Evolutionary conservation across 192 early-diverging fungal genomes (phyloP).

Genomic region (Entophlyctis helioformis): DNA sequence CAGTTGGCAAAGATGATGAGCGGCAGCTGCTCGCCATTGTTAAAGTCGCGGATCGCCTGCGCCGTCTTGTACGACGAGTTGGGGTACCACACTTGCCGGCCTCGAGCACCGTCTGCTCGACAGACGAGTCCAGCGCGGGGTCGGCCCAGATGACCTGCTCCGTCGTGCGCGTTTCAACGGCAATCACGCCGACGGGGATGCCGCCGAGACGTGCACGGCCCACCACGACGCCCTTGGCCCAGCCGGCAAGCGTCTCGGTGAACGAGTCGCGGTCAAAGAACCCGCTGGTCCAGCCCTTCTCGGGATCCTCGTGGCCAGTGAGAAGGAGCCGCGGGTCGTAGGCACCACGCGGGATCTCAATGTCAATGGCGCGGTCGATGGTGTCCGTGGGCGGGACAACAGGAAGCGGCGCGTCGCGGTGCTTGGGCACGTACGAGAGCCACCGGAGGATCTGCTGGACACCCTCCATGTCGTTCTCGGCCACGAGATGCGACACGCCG

Average conservation of each 20-base stretch:
- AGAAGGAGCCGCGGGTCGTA: slow-evolving; percentile 89
- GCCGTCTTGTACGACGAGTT: slow-evolving; percentile 99
- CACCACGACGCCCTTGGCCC: slow-evolving; percentile 93
- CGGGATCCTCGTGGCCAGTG: slow-evolving; percentile 58
- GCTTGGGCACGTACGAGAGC: slow-evolving; percentile 81
- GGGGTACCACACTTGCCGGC: slow-evolving; percentile 97
- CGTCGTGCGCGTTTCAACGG: slow-evolving; percentile 90
- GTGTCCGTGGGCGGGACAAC: slow-evolving; percentile 47
- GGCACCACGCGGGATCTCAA: slow-evolving; percentile 62
- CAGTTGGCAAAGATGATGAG: slow-evolving; percentile 99
- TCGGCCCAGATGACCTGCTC: slow-evolving; percentile 89
- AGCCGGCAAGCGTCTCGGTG: slow-evolving; percentile 89
- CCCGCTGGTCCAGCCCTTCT: slow-evolving; percentile 59
- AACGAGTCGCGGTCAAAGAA: slow-evolving; percentile 98
- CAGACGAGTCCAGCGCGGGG: slow-evolving; percentile 81
- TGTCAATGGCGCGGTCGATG: slow-evolving; percentile 72
- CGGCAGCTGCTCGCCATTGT: slow-evolving; percentile 95
- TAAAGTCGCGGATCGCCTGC: slow-evolving; percentile 97
- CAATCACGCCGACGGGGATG: slow-evolving; percentile 92
- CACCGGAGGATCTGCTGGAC: slow-evolving; percentile 87
- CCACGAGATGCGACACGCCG: slow-evolving; percentile 94
- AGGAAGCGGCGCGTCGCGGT: slow-evolving; percentile 52
- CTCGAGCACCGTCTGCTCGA: slow-evolving; percentile 78
- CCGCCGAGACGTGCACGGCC: slow-evolving; percentile 88
- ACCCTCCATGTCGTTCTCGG: slow-evolving; percentile 88